A percentile compares a stretch with the other conserved stretches of the same genome.
These are phyloP conservation scores for Candida pseudoglaebosa DNA, from an alignment of 805 yeast genomes.

Conservation along the genomic window DNA sequence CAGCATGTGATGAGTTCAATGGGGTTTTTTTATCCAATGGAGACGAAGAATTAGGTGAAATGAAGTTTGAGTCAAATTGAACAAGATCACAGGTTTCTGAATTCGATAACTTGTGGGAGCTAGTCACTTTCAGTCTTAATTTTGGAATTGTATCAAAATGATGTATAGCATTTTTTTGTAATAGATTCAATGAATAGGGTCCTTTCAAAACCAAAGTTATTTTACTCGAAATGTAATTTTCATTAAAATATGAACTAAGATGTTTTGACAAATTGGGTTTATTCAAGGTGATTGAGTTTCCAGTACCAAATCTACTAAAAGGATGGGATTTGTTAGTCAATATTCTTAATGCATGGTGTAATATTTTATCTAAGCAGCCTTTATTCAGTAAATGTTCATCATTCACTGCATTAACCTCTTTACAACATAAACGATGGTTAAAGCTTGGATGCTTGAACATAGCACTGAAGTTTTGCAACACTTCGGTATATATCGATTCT, in stretches of 20 bases:
- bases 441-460: constrained; percentile 52
- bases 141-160: constrained; percentile 36
- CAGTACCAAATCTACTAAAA: constrained; percentile 64
- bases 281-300: constrained; percentile 50
- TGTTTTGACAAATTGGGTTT: constrained; percentile 27
- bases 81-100: too few relatives aligned
- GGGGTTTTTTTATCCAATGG: not conserved
- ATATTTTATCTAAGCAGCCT: constrained; percentile 37
- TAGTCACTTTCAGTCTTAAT: not conserved
- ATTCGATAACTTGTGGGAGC: not conserved
- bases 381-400: constrained; percentile 64
- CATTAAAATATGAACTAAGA: constrained; percentile 36
- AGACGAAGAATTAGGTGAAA: not conserved
- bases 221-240: constrained; percentile 42
- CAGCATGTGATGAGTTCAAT: not conserved
- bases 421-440: constrained; percentile 32
- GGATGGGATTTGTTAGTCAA: constrained; percentile 47
- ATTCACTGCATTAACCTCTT: constrained; percentile 59
- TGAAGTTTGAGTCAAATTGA: constrained; percentile 14
- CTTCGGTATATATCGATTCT: constrained; percentile 40
- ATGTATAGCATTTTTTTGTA: constrained; percentile 48
- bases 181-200: constrained; percentile 57
- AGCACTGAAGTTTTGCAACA: constrained; percentile 48
- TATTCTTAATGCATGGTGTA: constrained; percentile 57
- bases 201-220: constrained; percentile 61